Base-by-base conservation (phyloP, 2,329 filamentous ascomycete species). In the Metarhizium rileyi region DNA sequence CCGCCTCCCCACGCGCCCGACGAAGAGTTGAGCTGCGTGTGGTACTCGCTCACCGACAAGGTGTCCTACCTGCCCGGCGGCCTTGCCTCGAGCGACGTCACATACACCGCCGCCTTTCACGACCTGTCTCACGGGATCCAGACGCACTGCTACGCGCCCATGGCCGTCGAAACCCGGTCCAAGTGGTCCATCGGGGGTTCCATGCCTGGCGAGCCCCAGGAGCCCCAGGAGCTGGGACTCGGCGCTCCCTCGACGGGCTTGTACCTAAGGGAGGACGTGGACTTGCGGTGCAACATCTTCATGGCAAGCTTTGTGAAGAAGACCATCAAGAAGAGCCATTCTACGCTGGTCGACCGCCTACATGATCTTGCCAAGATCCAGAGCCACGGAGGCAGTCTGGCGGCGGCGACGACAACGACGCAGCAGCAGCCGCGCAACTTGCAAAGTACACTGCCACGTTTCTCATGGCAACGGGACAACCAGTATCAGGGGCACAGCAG, bases 261-360 rank as follows among this genome's bases (percentile, higher is more conserved):
- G 12, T 94, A 90, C 62, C 70, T 95, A 40, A 76, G 86, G n/a
- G 89, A 95, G 70, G 89, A 95, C 56, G 83, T 93, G 45, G 84
- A 89, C 54, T 56, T 95, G 73, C 78, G 78, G 50, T 94, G 88
- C 70, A 91, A 90, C 59, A 70, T 89, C 51, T 71, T 93, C 54
- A 78, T 93, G 70, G 76, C 82, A 0, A 69, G 71, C 7, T 94
- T 94, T 60, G 86, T 95, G 51, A 90, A 87, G 72, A 86, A 82
- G 68, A 93, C 87, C 14, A 75, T 94, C 43, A 86, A 86, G 59
- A 87, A 86, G 60, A 80, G 86, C 0, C 88, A 94, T 59, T 75
- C 73, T 9, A 72, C 77, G 3, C 74, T 95, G 4, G 85, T 91
- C 2, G 80, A 84, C 3, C 69, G 75, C n/a, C 66, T 87, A n/a